Evolutionary conservation across 148 eudicot species (phyloP), one percentile per base, ranked within the genome.

Genomic region (Silene conica): DNA sequence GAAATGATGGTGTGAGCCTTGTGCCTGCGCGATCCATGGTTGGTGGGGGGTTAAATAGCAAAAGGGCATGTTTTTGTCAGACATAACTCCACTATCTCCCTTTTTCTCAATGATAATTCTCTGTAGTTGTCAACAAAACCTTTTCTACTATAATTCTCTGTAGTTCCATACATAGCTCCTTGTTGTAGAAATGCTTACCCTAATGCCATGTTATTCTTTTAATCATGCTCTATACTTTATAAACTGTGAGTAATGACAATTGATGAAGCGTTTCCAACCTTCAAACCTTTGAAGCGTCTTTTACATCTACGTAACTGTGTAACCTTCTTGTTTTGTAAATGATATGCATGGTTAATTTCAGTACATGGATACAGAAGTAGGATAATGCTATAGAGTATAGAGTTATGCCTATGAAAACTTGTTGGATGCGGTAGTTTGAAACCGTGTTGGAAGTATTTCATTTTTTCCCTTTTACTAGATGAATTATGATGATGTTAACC

Each of bases 291-390:
- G 19, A 55, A 55, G 41, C 59, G 18, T 15, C n/a, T 46, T 9
- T 46, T 46, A 18, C 5, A 15, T 55, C 20, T 15, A n/a, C 59
- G 3, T 55, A 55, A n/a, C 59, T 26, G 28, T 26, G 28, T 26
- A 26, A 26, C 28, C 6, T 18, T n/a, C 59, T 55, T 55, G 14
- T 26, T 26, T 26, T 26, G 28, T 26, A 26, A 26, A 26, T 26
- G 28, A 26, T 26, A 26, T 2, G 28, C 10, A 14, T 55, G 59
- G 7, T 15, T 15, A 55, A 55, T 15, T 55, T 55, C 52, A 46
- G 59, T 55, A 55, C n/a, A 55, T 58, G 62, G 62, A 58, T 58
- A 58, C 62, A 19, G 20, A 58, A n/a, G 12, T 19, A 58, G 62
- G 62, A 16, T 64, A 28, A 15, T 64, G 45, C 13, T 1, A 64